Conservation (phyloP, 192 early-diverging fungal genomes). For the Mortierella hygrophila region DNA sequence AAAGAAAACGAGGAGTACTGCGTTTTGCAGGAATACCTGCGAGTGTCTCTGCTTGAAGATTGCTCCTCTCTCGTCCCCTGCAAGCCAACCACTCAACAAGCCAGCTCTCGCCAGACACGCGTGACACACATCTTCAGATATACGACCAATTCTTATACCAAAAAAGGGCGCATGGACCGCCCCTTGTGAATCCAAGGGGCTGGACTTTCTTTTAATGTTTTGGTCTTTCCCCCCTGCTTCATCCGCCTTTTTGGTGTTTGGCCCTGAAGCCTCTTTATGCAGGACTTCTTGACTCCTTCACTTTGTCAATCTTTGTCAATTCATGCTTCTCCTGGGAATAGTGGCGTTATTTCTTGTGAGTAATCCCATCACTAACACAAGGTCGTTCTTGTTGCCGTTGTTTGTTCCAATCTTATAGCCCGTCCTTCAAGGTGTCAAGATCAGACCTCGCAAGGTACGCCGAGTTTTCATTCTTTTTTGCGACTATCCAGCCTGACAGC, state of each 20-base stretch:
- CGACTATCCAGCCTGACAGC: not conserved
- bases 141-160: not conserved
- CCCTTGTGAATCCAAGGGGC: slow-evolving; percentile 18
- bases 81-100: not conserved
- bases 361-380: not conserved
- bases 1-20: not conserved
- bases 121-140: not conserved
- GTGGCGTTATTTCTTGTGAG: not conserved
- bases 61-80: not conserved
- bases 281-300: not conserved
- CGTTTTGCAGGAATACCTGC: not conserved
- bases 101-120: not conserved
- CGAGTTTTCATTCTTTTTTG: not conserved
- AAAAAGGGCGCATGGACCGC: slow-evolving; percentile 22
- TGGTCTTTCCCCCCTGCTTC: not conserved
- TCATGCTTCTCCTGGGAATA: not conserved
- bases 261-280: not conserved
- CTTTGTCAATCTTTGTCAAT: not conserved
- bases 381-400: not conserved
- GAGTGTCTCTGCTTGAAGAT: not conserved
- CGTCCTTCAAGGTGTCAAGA: slow-evolving; percentile 77
- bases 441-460: slow-evolving; percentile 75
- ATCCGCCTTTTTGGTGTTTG: not conserved
- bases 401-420: slow-evolving; percentile 31
- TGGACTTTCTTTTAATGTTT: not conserved